Percentiles rank a stretch among this genome's conserved stretches.
Conservation (phyloP, 768 basidiomycete genomes). For the Rhizopogon sp. region DNA sequence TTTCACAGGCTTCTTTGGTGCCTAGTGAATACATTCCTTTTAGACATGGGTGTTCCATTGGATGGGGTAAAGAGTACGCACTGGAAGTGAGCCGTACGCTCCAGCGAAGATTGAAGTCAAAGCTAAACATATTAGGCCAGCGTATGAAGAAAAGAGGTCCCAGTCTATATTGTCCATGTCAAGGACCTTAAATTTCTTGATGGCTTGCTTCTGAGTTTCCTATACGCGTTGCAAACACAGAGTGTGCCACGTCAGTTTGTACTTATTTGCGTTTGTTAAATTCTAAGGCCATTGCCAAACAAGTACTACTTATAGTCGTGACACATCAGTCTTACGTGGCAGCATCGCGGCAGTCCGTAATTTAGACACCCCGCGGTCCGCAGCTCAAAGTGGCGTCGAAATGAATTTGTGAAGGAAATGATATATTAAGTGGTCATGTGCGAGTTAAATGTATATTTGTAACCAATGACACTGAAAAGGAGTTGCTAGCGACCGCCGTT, state of each 20-base stretch:
- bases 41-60: neutral
- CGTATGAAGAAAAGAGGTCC: slow-evolving; percentile 64
- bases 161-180: slow-evolving; percentile 34
- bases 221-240: neutral
- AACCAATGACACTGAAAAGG: too few relatives aligned
- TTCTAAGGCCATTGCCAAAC: slow-evolving; percentile 15
- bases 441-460: too few relatives aligned
- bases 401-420: too few relatives aligned
- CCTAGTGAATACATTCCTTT: neutral
- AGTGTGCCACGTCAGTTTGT: slow-evolving; percentile 6
- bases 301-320: neutral
- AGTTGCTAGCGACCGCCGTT: neutral
- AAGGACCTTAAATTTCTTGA: neutral
- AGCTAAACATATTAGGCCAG: slow-evolving; percentile 62
- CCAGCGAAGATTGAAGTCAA: slow-evolving; percentile 65
- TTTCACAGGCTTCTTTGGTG: neutral
- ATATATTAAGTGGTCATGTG: too few relatives aligned
- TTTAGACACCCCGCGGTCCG: too few relatives aligned
- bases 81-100: slow-evolving; percentile 63
- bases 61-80: slow-evolving; percentile 26
- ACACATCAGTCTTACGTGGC: too few relatives aligned
- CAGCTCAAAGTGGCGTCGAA: too few relatives aligned
- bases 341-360: too few relatives aligned
- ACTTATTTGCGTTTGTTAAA: slow-evolving; percentile 12
- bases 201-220: neutral